Conservation (phyloP, 495 filamentous ascomycete genomes). For the Aspergillus bridgeri region DNA sequence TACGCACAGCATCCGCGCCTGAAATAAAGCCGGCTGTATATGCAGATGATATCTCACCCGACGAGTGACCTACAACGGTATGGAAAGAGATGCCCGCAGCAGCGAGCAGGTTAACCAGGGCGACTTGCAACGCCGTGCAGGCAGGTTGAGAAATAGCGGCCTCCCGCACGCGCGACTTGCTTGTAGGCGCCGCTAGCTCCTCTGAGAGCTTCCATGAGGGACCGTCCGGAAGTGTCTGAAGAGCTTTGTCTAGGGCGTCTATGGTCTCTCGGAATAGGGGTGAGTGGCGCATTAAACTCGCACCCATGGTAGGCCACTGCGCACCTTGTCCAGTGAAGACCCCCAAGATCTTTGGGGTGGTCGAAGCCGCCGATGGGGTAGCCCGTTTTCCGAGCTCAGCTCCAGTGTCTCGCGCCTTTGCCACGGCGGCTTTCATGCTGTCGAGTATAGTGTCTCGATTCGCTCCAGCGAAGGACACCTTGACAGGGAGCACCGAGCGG, state of each 20-base stretch:
- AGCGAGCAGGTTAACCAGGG: not conserved
- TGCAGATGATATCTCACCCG: slow-evolving; percentile 27
- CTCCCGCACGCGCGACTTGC: not conserved
- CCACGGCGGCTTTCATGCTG: no score
- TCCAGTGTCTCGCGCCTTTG: no score
- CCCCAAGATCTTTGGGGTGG: slow-evolving; percentile 10
- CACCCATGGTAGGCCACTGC: slow-evolving; percentile 24
- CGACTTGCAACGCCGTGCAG: not conserved
- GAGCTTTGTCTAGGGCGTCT: slow-evolving; percentile 6
- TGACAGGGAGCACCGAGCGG: no score
- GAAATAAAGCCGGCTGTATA: slow-evolving; percentile 25
- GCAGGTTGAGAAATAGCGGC: not conserved
- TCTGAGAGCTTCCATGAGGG: slow-evolving; percentile 5
- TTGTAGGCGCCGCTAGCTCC: not conserved
- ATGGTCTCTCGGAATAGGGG: slow-evolving; percentile 8
- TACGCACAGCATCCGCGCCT: slow-evolving; percentile 20
- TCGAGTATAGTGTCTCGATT: no score
- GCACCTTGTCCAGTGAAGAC: slow-evolving; percentile 29
- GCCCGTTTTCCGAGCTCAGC: no score
- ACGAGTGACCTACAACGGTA: slow-evolving; percentile 26
- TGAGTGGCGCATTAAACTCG: slow-evolving; percentile 4
- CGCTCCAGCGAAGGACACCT: no score
- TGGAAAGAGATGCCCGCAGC: not conserved
- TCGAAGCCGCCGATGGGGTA: no score
- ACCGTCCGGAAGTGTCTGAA: no score